Base-by-base conservation (phyloP, 495 filamentous ascomycete species). In the Podospora pseudocomata region DNA sequence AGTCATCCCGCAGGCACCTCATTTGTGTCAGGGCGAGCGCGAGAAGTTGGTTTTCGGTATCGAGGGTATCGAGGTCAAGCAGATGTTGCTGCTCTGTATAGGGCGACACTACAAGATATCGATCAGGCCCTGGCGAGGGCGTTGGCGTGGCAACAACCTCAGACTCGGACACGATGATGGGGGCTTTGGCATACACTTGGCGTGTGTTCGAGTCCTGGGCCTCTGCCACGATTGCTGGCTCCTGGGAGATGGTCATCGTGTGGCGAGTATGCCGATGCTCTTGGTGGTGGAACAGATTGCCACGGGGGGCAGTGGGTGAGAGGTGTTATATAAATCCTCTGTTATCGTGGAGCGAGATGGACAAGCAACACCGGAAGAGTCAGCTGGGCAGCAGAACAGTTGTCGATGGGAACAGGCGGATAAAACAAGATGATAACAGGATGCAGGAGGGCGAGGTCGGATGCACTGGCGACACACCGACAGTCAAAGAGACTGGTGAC, bases 31-130 rank as follows among this genome's bases (percentile, higher is more conserved):
- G 80, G 7, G 92, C 89, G 55, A 86, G 81, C 5, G 92, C 88
- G n/a, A 96, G 79, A 44, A 95, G 81, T 20, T 82, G 85, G 70
- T 88, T 89, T 58, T 89, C 83, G 0, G 71, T 77, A 65, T 90
- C 87, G 9, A 96, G 83, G 3, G 79, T 85, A 15, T 77, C 78
- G 57, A 96, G 79, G 74, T 93, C 87, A 28, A 96, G 86, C 18
- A 92, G 86, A 74, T 96, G 92, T 0, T 82, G 76, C 19, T 74
- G 71, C 57, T 86, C 83, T 53, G 87, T 85, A 74, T 96, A 97
- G 0, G 92, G 93, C 9, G 92, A 95, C 56, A 87, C 82, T 55
- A 92, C 80, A 28, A 93, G 83, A 60, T 85, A 80, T 70, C 76
- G 71, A 55, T 67, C 28, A 32, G 30, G 18, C 23, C 58, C 34